Conservation (phyloP, 2,329 filamentous ascomycete species). For the Exophiala sp. region DNA sequence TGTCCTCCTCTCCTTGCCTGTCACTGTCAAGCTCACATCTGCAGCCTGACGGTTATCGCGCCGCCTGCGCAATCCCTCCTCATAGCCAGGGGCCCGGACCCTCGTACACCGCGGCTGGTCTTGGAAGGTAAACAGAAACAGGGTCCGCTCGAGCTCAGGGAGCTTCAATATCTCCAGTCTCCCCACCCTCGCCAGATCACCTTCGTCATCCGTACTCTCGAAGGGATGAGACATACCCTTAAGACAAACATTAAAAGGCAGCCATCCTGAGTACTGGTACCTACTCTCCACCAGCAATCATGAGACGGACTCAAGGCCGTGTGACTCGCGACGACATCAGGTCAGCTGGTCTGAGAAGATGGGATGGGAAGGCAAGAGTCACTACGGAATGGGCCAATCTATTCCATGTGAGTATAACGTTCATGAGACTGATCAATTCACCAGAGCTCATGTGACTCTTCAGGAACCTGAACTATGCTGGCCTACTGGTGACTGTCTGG, state of each 20-base stretch:
- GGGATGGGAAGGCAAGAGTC: slow-evolving; percentile 27
- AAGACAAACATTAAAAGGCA: slow-evolving; percentile 8
- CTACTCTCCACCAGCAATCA: slow-evolving; percentile 5
- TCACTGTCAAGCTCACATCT: background rate
- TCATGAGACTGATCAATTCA: background rate
- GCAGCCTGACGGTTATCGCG: background rate
- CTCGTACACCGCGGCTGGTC: slow-evolving; percentile 7
- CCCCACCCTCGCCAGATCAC: background rate
- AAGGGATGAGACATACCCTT: slow-evolving; percentile 19
- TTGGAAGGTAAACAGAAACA: slow-evolving; percentile 2
- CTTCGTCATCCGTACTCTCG: background rate
- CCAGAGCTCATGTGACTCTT: background rate
- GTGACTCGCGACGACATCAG: slow-evolving; percentile 26
- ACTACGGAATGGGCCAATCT: slow-evolving; percentile 29
- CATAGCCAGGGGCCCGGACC: slow-evolving; percentile 6
- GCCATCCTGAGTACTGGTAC: background rate
- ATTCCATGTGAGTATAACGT: slow-evolving; percentile 22
- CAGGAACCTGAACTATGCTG: slow-evolving; percentile 30
- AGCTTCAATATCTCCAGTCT: slow-evolving; percentile 3
- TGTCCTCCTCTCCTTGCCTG: background rate
- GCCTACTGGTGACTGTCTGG: slow-evolving; percentile 27
- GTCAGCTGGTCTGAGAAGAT: slow-evolving; percentile 28
- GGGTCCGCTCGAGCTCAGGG: background rate
- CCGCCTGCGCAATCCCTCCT: slow-evolving; percentile 7
- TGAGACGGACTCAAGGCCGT: slow-evolving; percentile 24